Conservation (phyloP, 2,329 filamentous ascomycete genomes). For the Claviceps citrina region DNA sequence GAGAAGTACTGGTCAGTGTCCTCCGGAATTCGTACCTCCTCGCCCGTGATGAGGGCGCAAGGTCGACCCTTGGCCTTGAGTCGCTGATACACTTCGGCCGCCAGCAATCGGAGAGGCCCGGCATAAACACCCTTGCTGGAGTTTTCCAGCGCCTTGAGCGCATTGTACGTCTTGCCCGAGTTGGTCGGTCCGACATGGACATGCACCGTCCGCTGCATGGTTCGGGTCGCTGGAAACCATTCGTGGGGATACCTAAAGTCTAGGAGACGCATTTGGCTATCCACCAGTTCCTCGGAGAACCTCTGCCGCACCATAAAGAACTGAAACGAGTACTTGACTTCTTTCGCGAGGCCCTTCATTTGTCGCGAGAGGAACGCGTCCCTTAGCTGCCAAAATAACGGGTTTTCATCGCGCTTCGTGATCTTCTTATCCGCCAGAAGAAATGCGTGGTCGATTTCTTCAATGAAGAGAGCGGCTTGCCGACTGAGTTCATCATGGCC, state of each 20-base stretch:
- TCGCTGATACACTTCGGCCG: slow-evolving; percentile 87
- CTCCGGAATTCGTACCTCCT: slow-evolving; percentile 62
- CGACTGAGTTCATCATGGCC: slow-evolving; percentile 26
- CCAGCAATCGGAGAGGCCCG: slow-evolving; percentile 73
- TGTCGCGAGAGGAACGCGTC: slow-evolving; percentile 43
- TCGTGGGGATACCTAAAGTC: slow-evolving; percentile 80
- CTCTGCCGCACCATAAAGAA: slow-evolving; percentile 42
- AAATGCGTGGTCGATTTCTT: slow-evolving; percentile 29
- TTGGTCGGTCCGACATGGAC: slow-evolving; percentile 94
- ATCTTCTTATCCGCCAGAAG: slow-evolving; percentile 24
- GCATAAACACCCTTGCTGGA: slow-evolving; percentile 72
- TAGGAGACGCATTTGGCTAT: slow-evolving; percentile 50
- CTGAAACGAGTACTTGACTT: slow-evolving; percentile 54
- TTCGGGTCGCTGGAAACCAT: slow-evolving; percentile 77
- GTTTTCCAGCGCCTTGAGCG: slow-evolving; percentile 67
- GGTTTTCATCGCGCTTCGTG: slow-evolving; percentile 29
- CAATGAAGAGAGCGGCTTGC: slow-evolving; percentile 31
- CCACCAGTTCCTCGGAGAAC: slow-evolving; percentile 40
- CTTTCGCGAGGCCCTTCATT: slow-evolving; percentile 32
- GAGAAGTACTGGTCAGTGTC: slow-evolving; percentile 43
- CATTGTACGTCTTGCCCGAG: slow-evolving; percentile 94
- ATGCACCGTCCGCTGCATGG: slow-evolving; percentile 68
- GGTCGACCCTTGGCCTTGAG: slow-evolving; percentile 61
- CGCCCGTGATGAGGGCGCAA: slow-evolving; percentile 77
- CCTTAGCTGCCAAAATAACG: slow-evolving; percentile 42